Evolutionary conservation across 495 filamentous ascomycete genomes (phyloP).

Genomic region (Aeminium ludgeri): DNA sequence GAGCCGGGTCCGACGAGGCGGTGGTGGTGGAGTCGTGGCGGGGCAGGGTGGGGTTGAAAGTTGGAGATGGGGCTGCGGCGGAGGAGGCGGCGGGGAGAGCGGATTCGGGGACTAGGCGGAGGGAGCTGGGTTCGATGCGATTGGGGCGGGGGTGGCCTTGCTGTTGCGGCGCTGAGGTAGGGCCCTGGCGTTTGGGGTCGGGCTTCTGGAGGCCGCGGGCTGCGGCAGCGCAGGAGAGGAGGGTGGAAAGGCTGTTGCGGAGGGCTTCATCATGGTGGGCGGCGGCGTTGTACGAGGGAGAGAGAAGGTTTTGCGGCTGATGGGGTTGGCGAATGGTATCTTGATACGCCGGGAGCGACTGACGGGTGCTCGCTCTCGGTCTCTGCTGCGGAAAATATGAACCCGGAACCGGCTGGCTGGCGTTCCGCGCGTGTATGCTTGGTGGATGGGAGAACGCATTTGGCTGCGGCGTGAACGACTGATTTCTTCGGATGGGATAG

Average conservation of each 20-base stretch:
- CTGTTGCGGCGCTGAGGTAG: constrained; percentile 4
- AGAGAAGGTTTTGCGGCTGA: constrained; percentile 41
- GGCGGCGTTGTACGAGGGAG: constrained; percentile 46
- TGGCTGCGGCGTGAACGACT: constrained; percentile 66
- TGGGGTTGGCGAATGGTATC: constrained; percentile 19
- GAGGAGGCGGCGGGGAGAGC: constrained; percentile 28
- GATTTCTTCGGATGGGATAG: constrained; percentile 35
- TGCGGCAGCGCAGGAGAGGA: constrained; percentile 84
- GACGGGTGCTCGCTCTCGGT: constrained; percentile 15
- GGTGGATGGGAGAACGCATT: constrained; percentile 81
- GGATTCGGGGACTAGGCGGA: constrained; percentile 60
- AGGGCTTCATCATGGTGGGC: constrained; percentile 87
- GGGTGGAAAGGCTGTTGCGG: constrained; percentile 76
- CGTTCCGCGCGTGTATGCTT: constrained; percentile 24
- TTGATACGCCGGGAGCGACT: background rate
- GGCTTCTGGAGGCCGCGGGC: constrained; percentile 65
- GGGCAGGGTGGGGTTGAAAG: constrained; percentile 1
- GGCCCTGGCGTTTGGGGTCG: constrained; percentile 18
- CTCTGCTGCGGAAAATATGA: constrained; percentile 26
- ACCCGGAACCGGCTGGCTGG: constrained; percentile 28
- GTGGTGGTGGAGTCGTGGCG: constrained; percentile 10
- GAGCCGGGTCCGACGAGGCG: too few relatives aligned
- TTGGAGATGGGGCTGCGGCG: background rate
- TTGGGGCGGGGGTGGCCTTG: constrained; percentile 19
- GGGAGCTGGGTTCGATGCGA: constrained; percentile 34